Evolutionary conservation across 129 eudicot species (phyloP).

Genomic region (Saussurea involucrata): DNA sequence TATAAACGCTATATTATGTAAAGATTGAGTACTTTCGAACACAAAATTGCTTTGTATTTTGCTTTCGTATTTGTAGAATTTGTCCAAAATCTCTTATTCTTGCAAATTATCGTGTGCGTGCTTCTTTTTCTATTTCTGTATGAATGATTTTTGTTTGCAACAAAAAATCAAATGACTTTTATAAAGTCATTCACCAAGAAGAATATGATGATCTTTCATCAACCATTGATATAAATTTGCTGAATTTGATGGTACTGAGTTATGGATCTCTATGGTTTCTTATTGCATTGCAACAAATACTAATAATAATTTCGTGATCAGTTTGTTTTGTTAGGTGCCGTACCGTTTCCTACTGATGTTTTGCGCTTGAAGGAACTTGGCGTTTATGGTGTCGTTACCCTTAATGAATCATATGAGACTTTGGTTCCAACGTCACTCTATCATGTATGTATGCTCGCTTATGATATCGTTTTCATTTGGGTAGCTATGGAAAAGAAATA

Average conservation of each 20-base stretch:
- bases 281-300: background rate
- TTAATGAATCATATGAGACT: slow-evolving; percentile 84
- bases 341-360: slow-evolving; percentile 81
- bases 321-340: slow-evolving; percentile 80
- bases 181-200: too few relatives aligned
- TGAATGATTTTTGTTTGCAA: too few relatives aligned
- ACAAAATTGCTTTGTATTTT: background rate
- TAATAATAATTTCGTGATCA: slow-evolving; percentile 17
- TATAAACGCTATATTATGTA: background rate
- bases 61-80: too few relatives aligned
- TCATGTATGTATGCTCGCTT: slow-evolving; percentile 32
- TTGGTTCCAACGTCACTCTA: slow-evolving; percentile 69
- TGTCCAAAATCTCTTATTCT: too few relatives aligned
- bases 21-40: background rate
- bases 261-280: background rate
- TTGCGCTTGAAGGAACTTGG: slow-evolving; percentile 68
- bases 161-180: too few relatives aligned
- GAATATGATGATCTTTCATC: background rate
- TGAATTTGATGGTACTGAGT: background rate
- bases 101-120: too few relatives aligned
- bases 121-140: background rate
- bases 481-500: background rate
- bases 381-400: slow-evolving; percentile 77
- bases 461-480: background rate
- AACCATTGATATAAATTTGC: background rate